phyloP scores from a whole-genome alignment of 768 basidiomycete species.

The Suillus alpinus region DNA sequence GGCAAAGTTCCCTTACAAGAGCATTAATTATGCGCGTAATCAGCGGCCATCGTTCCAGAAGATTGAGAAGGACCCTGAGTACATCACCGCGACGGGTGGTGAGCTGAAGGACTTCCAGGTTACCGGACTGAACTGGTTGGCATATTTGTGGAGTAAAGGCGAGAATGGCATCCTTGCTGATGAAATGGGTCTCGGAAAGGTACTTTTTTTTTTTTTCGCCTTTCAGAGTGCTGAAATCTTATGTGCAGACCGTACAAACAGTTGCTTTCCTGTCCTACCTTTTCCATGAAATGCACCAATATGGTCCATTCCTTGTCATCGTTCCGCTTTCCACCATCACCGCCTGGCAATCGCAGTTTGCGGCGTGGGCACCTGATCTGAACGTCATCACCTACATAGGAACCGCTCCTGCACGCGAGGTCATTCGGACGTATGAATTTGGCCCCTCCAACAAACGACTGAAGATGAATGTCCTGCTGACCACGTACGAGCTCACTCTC shows the following conservation, averaged over 20 bases:
- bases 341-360: constrained; percentile 96
- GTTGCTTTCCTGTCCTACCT: constrained; percentile 94
- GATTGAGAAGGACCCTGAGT: constrained; percentile 85
- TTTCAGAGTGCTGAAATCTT: constrained; percentile 14
- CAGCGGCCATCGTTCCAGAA: constrained; percentile 78
- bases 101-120: constrained; percentile 96
- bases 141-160: constrained; percentile 91
- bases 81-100: constrained; percentile 75
- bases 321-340: constrained; percentile 98
- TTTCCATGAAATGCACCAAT: constrained; percentile 88
- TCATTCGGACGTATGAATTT: constrained; percentile 92
- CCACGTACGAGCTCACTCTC: constrained; percentile 94
- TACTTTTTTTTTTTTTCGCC: constrained; percentile 22
- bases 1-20: constrained; percentile 84
- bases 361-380: constrained; percentile 91
- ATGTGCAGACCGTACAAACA: constrained; percentile 83
- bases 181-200: constrained; percentile 99
- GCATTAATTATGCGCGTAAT: constrained; percentile 59
- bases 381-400: constrained; percentile 98
- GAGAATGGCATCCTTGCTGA: constrained; percentile 98
- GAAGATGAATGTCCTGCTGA: constrained; percentile 95
- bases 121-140: constrained; percentile 98
- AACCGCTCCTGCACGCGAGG: constrained; percentile 79
- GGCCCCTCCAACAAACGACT: constrained; percentile 83
- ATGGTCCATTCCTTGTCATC: constrained; percentile 95